Conservation (phyloP, 2,329 filamentous ascomycete genomes). For the Aspergillus awamori region DNA sequence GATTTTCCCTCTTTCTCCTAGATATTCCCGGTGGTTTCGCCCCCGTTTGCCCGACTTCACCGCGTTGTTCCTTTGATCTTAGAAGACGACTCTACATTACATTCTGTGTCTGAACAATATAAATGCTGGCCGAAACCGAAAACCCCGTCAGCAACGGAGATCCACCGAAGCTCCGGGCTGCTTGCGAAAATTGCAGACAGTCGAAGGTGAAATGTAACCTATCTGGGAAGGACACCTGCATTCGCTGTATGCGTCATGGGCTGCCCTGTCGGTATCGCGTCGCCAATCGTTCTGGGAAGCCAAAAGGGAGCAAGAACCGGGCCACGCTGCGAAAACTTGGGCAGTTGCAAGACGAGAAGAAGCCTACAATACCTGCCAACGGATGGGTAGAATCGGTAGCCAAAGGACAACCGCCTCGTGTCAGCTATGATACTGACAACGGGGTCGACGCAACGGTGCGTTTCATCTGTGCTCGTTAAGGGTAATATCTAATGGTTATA, state of each 20-base stretch:
- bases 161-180: conserved; percentile 40
- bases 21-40: not conserved
- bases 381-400: conserved; percentile 5
- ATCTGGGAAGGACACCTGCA: conserved; percentile 40
- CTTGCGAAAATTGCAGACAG: conserved; percentile 44
- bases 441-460: conserved; percentile 6
- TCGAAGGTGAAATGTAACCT: conserved; percentile 46
- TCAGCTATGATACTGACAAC: conserved; percentile 9
- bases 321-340: conserved; percentile 41
- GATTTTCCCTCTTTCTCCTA: not conserved
- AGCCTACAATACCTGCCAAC: conserved; percentile 20
- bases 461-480: not conserved
- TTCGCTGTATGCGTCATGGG: conserved; percentile 42
- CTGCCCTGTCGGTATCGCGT: conserved; percentile 42
- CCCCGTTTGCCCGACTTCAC: not conserved
- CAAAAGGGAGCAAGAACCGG: conserved; percentile 45
- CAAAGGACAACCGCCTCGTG: conserved; percentile 7
- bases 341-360: conserved; percentile 36
- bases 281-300: conserved; percentile 44
- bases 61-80: no score
- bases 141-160: conserved; percentile 26
- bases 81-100: not conserved
- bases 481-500: not conserved
- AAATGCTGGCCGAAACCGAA: conserved; percentile 34
- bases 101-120: not conserved